Evolutionary conservation across 306 rosid genomes (phyloP), one percentile per base, ranked within the genome.

Genomic region (Medicago arabica): DNA sequence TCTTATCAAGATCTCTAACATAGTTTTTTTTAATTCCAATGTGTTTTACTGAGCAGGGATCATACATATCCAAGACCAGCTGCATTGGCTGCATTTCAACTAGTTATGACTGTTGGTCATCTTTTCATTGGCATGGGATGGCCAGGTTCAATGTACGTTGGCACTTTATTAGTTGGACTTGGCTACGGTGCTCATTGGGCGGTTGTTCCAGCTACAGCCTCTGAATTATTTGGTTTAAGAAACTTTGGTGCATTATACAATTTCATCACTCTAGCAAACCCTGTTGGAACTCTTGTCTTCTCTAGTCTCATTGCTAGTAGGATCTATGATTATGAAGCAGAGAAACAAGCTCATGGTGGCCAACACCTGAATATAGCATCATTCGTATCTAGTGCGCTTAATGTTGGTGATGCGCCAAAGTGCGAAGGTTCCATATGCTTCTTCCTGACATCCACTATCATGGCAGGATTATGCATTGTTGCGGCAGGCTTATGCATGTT

Each of bases 131-230:
- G 88, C 6, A 87, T 94, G 80, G 98, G 96, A 61, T 87, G 90
- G 91, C 97, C 97, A 19, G 98, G 98, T 23, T 85, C 89, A 46
- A 86, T 94, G 91, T 83, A 94, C 74, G 61, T 94, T 4, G 90
- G 96, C 3, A 95, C 97, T 4, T 67, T 95, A 75, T 80, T 92
- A 3, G 86, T 88, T 39, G 99, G 97, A 34, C 87, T 92, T 59
- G 97, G 99, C 19, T 95, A 90, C 53, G 99, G 99, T 12, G 96
- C 96, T 58, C 99, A 95, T 80, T 95, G 99, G 99, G 93, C 97
- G 17, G 79, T 95, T 28, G 88, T 88, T 61, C 99, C 99, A 0
- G 99, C 99, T n/a, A 86, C 99, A 12, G 99, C 96, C 59, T 95
- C 99, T 0, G 99, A 95, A 75, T 84, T 95, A 83, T 95, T 95